Percentiles rank a stretch among this genome's conserved stretches.
Evolutionary conservation across 2,329 filamentous ascomycete species (phyloP).

Genomic region (Pleomassaria siparia): DNA sequence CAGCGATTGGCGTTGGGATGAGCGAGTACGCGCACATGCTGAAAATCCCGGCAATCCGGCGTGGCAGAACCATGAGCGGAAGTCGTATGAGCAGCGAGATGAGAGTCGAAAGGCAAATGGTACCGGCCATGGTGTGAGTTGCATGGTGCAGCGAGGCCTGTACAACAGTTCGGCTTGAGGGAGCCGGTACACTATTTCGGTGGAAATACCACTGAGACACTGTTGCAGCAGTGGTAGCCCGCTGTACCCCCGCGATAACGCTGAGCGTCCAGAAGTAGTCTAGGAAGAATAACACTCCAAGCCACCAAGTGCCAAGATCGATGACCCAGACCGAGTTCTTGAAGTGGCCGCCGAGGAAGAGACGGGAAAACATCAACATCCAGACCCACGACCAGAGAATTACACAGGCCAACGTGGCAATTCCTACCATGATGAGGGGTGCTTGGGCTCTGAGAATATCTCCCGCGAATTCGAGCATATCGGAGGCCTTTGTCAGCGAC

Average conservation of each 20-base stretch:
- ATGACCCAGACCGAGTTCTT: constrained; percentile 72
- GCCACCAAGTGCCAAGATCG: constrained; percentile 87
- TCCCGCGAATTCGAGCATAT: constrained; percentile 89
- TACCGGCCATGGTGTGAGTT: constrained; percentile 83
- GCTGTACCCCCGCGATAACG: constrained; percentile 83
- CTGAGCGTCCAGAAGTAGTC: constrained; percentile 95
- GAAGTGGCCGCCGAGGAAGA: constrained; percentile 91
- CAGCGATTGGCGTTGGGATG: constrained; percentile 80
- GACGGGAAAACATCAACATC: constrained; percentile 93
- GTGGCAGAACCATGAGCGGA: constrained; percentile 80
- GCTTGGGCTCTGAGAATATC: constrained; percentile 84
- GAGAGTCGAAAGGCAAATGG: constrained; percentile 84
- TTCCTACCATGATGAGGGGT: constrained; percentile 79
- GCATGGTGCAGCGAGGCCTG: constrained; percentile 80
- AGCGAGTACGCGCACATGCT: constrained; percentile 75
- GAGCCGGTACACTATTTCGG: constrained; percentile 75
- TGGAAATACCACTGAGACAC: constrained; percentile 99
- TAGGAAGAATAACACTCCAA: constrained; percentile 87
- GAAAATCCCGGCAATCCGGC: constrained; percentile 68
- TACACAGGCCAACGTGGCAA: constrained; percentile 72
- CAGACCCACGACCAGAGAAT: constrained; percentile 94
- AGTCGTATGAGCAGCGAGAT: constrained; percentile 78
- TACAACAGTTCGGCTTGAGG: constrained; percentile 79
- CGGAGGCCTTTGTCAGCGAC: constrained; percentile 78
- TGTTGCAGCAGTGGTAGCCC: constrained; percentile 88